These are phyloP conservation scores for Fusarium sp. DNA, from an alignment of 2,329 filamentous ascomycete genomes.

Conservation along the genomic window DNA sequence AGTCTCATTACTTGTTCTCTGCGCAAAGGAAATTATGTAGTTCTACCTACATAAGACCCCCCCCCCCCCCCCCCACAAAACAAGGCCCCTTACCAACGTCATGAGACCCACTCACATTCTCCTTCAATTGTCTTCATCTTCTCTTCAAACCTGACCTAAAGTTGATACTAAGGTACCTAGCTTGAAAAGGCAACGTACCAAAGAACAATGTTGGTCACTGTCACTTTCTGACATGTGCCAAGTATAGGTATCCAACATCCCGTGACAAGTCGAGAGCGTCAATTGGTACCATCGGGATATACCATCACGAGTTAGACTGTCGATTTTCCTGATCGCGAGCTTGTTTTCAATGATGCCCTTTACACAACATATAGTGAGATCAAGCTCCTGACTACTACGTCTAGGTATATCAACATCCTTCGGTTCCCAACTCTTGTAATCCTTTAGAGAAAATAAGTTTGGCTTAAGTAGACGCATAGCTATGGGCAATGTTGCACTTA, in stretches of 20 bases:
- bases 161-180: background rate
- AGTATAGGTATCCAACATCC: background rate
- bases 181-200: background rate
- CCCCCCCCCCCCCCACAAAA: too few species aligned
- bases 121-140: background rate
- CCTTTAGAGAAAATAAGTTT: background rate
- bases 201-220: constrained; percentile 5
- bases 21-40: constrained; percentile 12
- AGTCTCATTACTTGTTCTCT: background rate
- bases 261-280: background rate
- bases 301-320: background rate
- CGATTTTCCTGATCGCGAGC: background rate
- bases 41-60: constrained; percentile 11
- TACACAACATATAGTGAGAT: background rate
- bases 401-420: background rate
- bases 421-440: background rate
- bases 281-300: background rate
- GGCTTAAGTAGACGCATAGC: background rate
- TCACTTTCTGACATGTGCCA: constrained; percentile 14
- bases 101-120: constrained; percentile 25
- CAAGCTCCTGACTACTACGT: background rate
- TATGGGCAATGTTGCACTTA: background rate
- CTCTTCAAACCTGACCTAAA: background rate
- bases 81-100: constrained; percentile 26
- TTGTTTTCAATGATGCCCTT: background rate